phyloP scores from a whole-genome alignment of 805 yeast species.

The Pichia ethanolica region DNA sequence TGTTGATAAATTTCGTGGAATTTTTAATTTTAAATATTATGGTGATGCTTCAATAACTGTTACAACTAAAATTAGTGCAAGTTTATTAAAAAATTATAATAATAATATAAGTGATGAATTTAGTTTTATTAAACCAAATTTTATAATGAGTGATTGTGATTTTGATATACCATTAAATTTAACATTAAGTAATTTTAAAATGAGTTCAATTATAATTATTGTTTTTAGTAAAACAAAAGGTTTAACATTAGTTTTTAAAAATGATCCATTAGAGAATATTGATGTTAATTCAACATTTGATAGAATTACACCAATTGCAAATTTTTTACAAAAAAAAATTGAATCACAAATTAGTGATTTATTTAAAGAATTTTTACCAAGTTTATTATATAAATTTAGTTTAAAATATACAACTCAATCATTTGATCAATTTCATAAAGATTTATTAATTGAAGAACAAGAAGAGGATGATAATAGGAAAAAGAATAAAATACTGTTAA shows the following conservation, averaged over 20 bases:
- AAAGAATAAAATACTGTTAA: slow-evolving; percentile 35
- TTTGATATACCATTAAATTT: slow-evolving; percentile 75
- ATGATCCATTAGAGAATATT: slow-evolving; percentile 81
- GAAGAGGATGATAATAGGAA: slow-evolving; percentile 23
- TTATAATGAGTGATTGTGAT: slow-evolving; percentile 56
- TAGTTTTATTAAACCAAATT: slow-evolving; percentile 61
- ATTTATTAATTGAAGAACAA: slow-evolving; percentile 26
- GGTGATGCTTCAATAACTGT: slow-evolving; percentile 74
- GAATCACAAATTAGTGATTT: slow-evolving; percentile 73
- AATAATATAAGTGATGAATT: slow-evolving; percentile 23
- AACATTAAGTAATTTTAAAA: slow-evolving; percentile 60
- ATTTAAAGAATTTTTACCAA: slow-evolving; percentile 78
- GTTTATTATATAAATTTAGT: slow-evolving; percentile 67
- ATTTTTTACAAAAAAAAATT: slow-evolving; percentile 72
- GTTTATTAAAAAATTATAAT: slow-evolving; percentile 63
- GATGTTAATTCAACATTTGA: slow-evolving; percentile 84
- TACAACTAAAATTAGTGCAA: slow-evolving; percentile 77
- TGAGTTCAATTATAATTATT: slow-evolving; percentile 76
- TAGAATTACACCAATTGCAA: slow-evolving; percentile 75
- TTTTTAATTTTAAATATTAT: slow-evolving; percentile 65
- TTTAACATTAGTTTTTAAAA: slow-evolving; percentile 76
- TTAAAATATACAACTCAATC: slow-evolving; percentile 49
- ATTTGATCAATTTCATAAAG: slow-evolving; percentile 31
- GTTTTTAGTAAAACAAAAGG: slow-evolving; percentile 81
- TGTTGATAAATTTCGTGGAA: slow-evolving; percentile 69